Evolutionary conservation across 257 asterid species (phyloP), one percentile per base, ranked within the genome.

Genomic region (Galeopsis tetrahit): DNA sequence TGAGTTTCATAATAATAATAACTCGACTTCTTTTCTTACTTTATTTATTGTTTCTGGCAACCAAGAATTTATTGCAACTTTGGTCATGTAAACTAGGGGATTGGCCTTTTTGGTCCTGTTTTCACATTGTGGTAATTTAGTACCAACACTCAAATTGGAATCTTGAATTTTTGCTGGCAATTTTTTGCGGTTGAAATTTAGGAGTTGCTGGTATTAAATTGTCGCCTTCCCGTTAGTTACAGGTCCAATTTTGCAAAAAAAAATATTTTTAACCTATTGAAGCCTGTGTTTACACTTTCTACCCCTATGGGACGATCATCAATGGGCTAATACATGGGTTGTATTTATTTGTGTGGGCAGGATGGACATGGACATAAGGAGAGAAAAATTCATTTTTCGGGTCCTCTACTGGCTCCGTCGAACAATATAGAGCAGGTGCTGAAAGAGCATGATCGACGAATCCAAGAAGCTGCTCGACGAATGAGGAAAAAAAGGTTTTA

Each of bases 341-440:
- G 4, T 49, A 49, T 49, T 49, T 49, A 49, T 49, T 49, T 49
- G 8, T 2, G 3, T 13, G 42, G 75, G 77, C 72, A 80, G 86
- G 85, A 79, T 62, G 91, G 78, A 11, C 76, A 79, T 15, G 75
- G 81, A 44, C 76, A 78, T 4, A 83, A 85, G 43, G 91, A 81
- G 74, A 82, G 80, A 73, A 75, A 77, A 32, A 82, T 79, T 64
- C 83, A 87, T 78, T 92, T 92, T 64, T 92, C 98, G 0, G 97
- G 98, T 64, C 95, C 98, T 28, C 58, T 92, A 57, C 72, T 84
- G 3, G 88, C 80, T 52, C 92, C 90, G 34, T 71, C 93, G 21
- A 85, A 81, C 74, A 88, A 88, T 72, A 86, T 90, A 51, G 97
- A 92, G 77, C 95, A 88, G 78, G 83, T 92, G 84, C 95, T 92